These are phyloP conservation scores for Xylaria curta DNA, from an alignment of 495 filamentous ascomycete species.

Conservation along the genomic window DNA sequence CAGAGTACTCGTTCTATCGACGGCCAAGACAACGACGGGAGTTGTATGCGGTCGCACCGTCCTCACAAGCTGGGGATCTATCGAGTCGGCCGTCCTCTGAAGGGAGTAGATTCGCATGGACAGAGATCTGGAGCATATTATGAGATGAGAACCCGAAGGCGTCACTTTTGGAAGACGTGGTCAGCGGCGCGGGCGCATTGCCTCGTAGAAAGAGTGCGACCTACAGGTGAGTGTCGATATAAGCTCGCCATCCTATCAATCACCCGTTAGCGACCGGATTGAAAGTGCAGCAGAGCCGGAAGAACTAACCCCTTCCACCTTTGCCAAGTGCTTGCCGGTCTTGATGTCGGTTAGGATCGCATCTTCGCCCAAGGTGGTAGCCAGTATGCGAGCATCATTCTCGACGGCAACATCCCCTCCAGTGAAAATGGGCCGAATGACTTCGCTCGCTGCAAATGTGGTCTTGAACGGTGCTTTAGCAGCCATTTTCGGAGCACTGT, in stretches of 20 bases:
- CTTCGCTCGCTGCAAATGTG: slow-evolving; percentile 80
- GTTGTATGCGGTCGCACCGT: slow-evolving; percentile 89
- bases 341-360: slow-evolving; percentile 84
- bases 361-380: slow-evolving; percentile 87
- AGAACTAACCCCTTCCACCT: slow-evolving; percentile 82
- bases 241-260: slow-evolving; percentile 81
- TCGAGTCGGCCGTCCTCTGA: slow-evolving; percentile 57
- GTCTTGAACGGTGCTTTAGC: slow-evolving; percentile 66
- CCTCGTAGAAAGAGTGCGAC: slow-evolving; percentile 32
- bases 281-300: not conserved
- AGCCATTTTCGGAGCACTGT: slow-evolving; percentile 47
- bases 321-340: slow-evolving; percentile 80
- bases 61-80: slow-evolving; percentile 72
- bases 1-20: slow-evolving; percentile 86
- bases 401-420: slow-evolving; percentile 87
- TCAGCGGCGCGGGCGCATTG: slow-evolving; percentile 22
- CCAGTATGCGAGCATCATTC: slow-evolving; percentile 80
- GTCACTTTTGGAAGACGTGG: slow-evolving; percentile 63
- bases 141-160: slow-evolving; percentile 82
- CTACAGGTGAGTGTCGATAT: slow-evolving; percentile 85
- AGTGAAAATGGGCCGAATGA: slow-evolving; percentile 92
- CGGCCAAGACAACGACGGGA: slow-evolving; percentile 81
- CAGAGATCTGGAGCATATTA: slow-evolving; percentile 90
- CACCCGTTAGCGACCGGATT: not conserved
- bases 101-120: slow-evolving; percentile 92